Conservation (phyloP, 2,329 filamentous ascomycete species). For the Colletotrichum sublineola region DNA sequence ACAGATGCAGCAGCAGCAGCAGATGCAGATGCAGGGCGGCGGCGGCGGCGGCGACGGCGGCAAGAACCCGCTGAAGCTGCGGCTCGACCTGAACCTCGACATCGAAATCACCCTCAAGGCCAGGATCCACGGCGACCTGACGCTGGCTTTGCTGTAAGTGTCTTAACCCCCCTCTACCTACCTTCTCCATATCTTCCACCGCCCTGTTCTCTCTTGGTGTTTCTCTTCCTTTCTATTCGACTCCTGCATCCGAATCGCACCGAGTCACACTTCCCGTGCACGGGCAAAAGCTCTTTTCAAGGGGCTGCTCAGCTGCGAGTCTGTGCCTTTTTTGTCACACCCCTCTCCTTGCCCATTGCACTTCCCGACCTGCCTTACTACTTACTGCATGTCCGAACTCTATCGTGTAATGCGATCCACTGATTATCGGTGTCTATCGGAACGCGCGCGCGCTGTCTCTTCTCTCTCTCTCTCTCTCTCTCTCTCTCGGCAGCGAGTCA, state of each 20-base stretch:
- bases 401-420: conserved; percentile 13
- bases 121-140: conserved; percentile 86
- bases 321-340: not conserved
- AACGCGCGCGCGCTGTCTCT: not conserved
- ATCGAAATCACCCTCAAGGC: conserved; percentile 89
- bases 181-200: not conserved
- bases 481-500: conserved; percentile 8
- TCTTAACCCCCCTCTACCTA: not conserved
- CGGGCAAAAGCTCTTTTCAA: no score
- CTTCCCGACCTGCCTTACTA: not conserved
- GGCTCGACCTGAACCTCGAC: conserved; percentile 77
- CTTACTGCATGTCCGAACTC: conserved; percentile 1
- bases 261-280: not conserved
- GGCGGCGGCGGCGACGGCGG: conserved; percentile 42
- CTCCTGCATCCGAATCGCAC: not conserved
- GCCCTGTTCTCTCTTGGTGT: not conserved
- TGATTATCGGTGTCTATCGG: not conserved
- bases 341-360: not conserved
- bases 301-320: not conserved
- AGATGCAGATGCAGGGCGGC: conserved; percentile 46
- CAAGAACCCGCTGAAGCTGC: conserved; percentile 45
- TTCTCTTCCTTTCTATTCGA: no score
- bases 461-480: not conserved
- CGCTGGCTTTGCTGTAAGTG: conserved; percentile 77
- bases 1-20: conserved; percentile 45